These are phyloP conservation scores for Diplosphaera chodatii DNA, from an alignment of 139 green algal species.

Conservation along the genomic window DNA sequence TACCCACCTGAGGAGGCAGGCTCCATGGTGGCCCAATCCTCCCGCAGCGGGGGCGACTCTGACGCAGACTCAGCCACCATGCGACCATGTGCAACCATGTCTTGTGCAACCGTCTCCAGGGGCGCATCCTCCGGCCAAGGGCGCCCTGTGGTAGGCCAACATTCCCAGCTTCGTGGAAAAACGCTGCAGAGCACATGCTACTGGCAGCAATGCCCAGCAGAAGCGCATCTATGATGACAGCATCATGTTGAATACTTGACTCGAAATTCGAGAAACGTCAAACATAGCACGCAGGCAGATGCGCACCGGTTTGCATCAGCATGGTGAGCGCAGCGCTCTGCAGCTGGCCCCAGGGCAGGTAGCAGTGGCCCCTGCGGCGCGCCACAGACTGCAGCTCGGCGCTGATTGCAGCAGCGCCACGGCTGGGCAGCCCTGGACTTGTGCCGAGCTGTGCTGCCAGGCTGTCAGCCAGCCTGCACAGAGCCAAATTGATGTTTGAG, in stretches of 20 bases:
- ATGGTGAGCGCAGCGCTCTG: conserved; percentile 2
- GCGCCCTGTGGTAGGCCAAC: conserved; percentile 3
- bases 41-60: background rate
- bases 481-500: background rate
- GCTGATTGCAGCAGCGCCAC: conserved; percentile 20
- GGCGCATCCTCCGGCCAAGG: conserved; percentile 10
- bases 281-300: no score
- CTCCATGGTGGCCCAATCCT: no score
- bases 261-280: no score
- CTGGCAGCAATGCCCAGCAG: no score
- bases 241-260: background rate
- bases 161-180: no score
- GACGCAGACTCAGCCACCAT: conserved; percentile 17
- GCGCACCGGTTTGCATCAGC: conserved; percentile 13
- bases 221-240: background rate
- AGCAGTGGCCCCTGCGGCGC: conserved; percentile 32
- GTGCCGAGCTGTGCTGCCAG: conserved; percentile 23
- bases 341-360: conserved; percentile 36
- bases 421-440: conserved; percentile 19
- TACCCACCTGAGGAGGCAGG: no score
- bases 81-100: conserved; percentile 9
- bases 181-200: no score
- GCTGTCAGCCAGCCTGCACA: conserved; percentile 20
- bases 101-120: conserved; percentile 17
- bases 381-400: conserved; percentile 19